These are phyloP conservation scores for Mycena albidolilacea DNA, from an alignment of 768 basidiomycete genomes.

Conservation along the genomic window DNA sequence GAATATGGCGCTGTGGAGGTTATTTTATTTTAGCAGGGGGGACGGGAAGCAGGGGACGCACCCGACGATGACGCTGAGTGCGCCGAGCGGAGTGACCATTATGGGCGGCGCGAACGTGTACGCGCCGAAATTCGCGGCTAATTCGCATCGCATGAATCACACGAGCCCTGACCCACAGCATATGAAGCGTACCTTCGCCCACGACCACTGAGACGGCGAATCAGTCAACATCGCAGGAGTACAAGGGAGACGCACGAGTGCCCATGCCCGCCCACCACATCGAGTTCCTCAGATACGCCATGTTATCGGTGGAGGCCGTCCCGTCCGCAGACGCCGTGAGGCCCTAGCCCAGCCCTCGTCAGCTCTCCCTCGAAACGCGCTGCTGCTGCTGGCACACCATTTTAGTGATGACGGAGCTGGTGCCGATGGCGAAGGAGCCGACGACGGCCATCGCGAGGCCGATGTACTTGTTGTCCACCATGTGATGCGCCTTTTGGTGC, in stretches of 20 bases:
- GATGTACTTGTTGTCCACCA: constrained; percentile 3
- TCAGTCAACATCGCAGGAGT: too few relatives aligned
- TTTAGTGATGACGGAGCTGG: neutral
- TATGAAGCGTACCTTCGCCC: constrained; percentile 79
- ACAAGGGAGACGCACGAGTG: too few relatives aligned
- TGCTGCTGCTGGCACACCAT: neutral
- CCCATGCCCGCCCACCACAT: too few relatives aligned
- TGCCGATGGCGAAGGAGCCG: neutral
- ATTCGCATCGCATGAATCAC: too few relatives aligned
- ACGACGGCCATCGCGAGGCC: constrained; percentile 4
- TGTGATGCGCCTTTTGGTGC: neutral
- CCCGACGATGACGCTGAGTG: constrained; percentile 96
- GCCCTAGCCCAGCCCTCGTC: too few relatives aligned
- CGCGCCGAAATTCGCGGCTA: too few relatives aligned
- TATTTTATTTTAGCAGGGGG: too few relatives aligned
- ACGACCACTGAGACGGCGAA: constrained; percentile 74
- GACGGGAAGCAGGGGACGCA: too few relatives aligned
- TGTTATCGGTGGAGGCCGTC: too few relatives aligned
- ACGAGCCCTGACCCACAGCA: neutral
- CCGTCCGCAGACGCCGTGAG: too few relatives aligned
- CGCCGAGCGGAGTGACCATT: constrained; percentile 95
- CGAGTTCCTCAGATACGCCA: too few relatives aligned
- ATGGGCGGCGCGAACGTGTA: constrained; percentile 74
- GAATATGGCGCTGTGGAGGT: constrained; percentile 47
- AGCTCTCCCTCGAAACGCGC: neutral